Percentiles rank a stretch among this genome's conserved stretches.
phyloP scores from a whole-genome alignment of 768 basidiomycete species.

The Suillus hirtellus region DNA sequence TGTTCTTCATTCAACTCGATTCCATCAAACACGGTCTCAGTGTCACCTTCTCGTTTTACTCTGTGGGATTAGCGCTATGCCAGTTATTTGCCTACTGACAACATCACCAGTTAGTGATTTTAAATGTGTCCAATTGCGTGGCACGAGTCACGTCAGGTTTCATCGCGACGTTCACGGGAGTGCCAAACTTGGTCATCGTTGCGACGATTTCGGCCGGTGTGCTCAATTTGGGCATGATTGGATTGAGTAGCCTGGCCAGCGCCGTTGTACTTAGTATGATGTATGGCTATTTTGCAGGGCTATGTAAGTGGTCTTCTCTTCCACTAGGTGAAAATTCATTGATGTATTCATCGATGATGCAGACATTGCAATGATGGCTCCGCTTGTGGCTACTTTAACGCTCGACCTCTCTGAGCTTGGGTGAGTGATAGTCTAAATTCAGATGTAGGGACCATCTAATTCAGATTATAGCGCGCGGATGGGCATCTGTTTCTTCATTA shows the following conservation, averaged over 20 bases:
- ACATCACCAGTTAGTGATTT: conserved; percentile 29
- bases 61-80: conserved; percentile 30
- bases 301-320: conserved; percentile 21
- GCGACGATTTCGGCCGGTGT: conserved; percentile 32
- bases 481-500: conserved; percentile 49
- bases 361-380: conserved; percentile 43
- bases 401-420: conserved; percentile 23
- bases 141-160: conserved; percentile 34
- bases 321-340: not conserved
- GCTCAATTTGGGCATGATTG: conserved; percentile 43
- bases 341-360: not conserved
- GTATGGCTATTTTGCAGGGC: conserved; percentile 47
- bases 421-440: conserved; percentile 8
- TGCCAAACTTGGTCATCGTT: conserved; percentile 41
- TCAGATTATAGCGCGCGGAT: conserved; percentile 33
- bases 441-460: conserved; percentile 5
- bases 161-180: conserved; percentile 37
- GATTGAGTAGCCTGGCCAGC: conserved; percentile 33
- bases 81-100: not conserved
- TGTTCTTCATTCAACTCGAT: conserved; percentile 54
- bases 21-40: conserved; percentile 46
- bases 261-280: conserved; percentile 40
- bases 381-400: conserved; percentile 45
- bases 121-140: conserved; percentile 29
- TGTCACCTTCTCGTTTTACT: conserved; percentile 48